Conservation (phyloP, 1,284 basidiomycete species). For the Prillingera fragicola region DNA sequence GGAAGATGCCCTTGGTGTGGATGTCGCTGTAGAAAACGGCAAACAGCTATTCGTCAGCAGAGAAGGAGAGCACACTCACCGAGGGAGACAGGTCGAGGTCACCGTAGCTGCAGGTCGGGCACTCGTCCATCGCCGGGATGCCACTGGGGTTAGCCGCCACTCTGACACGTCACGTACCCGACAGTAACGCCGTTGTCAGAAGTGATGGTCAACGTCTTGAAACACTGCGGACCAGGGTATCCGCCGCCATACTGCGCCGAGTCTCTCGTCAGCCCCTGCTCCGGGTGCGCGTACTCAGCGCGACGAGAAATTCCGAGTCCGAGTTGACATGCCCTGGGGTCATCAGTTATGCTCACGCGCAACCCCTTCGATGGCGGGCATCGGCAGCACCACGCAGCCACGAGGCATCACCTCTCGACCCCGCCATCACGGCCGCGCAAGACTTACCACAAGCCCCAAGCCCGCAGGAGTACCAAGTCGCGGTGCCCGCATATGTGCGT, state of each 20-base stretch:
- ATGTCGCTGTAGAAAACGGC: too few relatives aligned
- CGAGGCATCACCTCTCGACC: too few relatives aligned
- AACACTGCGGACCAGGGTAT: conserved; percentile 62
- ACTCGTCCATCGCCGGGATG: conserved; percentile 62
- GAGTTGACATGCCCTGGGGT: not conserved
- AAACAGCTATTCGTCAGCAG: too few relatives aligned
- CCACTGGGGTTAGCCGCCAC: conserved; percentile 57
- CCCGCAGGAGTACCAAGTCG: conserved; percentile 17
- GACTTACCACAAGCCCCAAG: conserved; percentile 17
- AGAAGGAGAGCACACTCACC: too few relatives aligned
- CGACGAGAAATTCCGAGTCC: conserved; percentile 22
- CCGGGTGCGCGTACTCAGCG: conserved; percentile 10
- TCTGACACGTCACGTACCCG: too few relatives aligned
- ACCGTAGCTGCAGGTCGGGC: conserved; percentile 48
- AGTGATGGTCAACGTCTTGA: conserved; percentile 59
- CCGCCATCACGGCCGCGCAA: not conserved
- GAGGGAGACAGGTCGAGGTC: conserved; percentile 66
- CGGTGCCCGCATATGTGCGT: conserved; percentile 8
- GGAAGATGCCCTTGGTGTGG: too few relatives aligned
- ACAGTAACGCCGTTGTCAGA: conserved; percentile 58
- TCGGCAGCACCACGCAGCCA: too few relatives aligned
- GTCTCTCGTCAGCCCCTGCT: conserved; percentile 12
- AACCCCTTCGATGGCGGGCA: too few relatives aligned
- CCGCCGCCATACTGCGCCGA: conserved; percentile 33
- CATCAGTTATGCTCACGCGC: not conserved